Percentiles rank a stretch among this genome's conserved stretches.
Evolutionary conservation across 257 asterid species (phyloP).

Genomic region (Fraxinus anomala): DNA sequence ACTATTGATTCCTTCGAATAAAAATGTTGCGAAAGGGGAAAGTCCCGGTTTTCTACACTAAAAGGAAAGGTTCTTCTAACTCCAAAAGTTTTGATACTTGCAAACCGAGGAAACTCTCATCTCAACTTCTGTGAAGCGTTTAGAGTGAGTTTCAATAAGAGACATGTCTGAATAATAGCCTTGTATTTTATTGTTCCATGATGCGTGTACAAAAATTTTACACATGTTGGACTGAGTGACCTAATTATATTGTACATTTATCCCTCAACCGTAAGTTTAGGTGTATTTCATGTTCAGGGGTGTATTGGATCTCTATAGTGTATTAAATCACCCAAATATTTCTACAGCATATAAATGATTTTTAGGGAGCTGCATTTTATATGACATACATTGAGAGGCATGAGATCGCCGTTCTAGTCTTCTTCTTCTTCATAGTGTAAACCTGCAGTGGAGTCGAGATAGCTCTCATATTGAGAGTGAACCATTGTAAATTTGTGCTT

Average conservation of each 20-base stretch:
- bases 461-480: neutral
- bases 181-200: neutral
- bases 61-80: no score
- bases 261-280: neutral
- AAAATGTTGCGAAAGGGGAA: no score
- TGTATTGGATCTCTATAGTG: neutral
- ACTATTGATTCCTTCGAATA: no score
- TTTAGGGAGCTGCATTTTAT: neutral
- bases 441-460: neutral
- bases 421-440: neutral
- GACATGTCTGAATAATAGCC: neutral
- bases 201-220: no score
- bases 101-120: neutral
- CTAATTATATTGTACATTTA: neutral
- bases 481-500: neutral
- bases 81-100: no score
- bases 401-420: neutral
- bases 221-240: neutral
- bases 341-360: neutral
- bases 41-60: no score
- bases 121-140: neutral
- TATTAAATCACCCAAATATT: no score
- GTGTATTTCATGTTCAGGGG: neutral
- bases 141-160: neutral
- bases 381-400: neutral